Base-by-base conservation (phyloP, 331 rosid species). In the Acacia pycnantha region DNA sequence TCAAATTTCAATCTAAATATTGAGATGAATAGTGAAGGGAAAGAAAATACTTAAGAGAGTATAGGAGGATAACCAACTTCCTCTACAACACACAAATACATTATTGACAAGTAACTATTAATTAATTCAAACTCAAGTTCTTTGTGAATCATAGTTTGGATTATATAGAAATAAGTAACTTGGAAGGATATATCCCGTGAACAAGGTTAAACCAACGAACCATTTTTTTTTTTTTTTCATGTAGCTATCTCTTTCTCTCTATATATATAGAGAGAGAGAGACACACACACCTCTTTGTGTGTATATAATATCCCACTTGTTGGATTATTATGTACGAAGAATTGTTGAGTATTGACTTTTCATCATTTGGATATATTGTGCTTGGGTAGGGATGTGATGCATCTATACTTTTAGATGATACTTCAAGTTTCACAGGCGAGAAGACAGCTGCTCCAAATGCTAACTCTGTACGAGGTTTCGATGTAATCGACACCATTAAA, bases 301-400 rank as follows among this genome's bases (percentile, higher is more conserved):
- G 8, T 9, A 4, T 9, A 1, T 59, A 24, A 22, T 24, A 24
- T 59, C 33, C 16, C 66, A 59, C 11, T 22, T 10, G 33, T 22
- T 24, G 31, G 31, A 11, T n/a, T 50, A 50, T 50, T 13, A 14
- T 48, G 6, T 16, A 54, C 29, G 3, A 58, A 21, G 4, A 54
- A 65, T 29, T 16, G 8, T 31, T 15, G 70, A 19, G n/a, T 67
- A 15, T 7, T 62, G 40, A 62, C 37, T 69, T 69, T 70, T 43
- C 11, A 6, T 43, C n/a, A 2, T 70, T 70, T 44, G 6, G 40
- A 14, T 43, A 13, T 43, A 11, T 37, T n/a, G 8, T 41, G 33
- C 29, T 26, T 46, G 2, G 26, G 22, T 61, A 92, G 94, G 97
- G 97, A 66, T 91, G 97, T 72, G 98, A 94, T 78, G 97, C 75